Conservation (phyloP, 2,329 filamentous ascomycete species). For the Colletotrichum tropicale region DNA sequence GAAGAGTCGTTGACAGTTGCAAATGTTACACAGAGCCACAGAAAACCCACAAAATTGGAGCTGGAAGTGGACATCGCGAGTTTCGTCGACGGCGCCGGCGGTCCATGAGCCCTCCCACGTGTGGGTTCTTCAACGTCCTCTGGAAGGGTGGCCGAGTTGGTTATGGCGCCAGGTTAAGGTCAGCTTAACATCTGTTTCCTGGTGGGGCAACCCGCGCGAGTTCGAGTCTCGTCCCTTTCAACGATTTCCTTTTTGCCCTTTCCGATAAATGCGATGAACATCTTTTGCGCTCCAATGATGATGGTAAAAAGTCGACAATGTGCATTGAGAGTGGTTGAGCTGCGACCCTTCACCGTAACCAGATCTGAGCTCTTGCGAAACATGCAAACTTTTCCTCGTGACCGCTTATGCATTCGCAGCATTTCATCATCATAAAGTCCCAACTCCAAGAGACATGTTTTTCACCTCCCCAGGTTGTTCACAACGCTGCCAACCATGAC, state of each 20-base stretch:
- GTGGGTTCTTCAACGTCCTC: rapidly evolving
- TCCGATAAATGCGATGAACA: neutral
- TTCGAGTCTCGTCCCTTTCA: conserved; percentile 6
- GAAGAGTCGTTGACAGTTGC: neutral
- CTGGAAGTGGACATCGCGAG: neutral
- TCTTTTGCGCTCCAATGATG: neutral
- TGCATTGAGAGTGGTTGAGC: neutral
- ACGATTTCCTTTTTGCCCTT: neutral
- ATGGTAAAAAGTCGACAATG: neutral
- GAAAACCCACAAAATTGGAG: neutral
- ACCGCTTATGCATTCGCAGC: neutral
- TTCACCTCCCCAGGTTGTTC: conserved; percentile 54
- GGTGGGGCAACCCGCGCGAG: conserved; percentile 1
- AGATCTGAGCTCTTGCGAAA: too few species aligned
- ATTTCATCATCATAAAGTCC: neutral
- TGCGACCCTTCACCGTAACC: neutral
- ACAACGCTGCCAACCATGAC: conserved; percentile 92
- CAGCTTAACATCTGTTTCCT: neutral
- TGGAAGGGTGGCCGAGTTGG: conserved; percentile 4
- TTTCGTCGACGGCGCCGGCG: neutral
- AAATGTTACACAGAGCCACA: neutral
- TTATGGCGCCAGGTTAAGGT: conserved; percentile 4
- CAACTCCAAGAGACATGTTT: too few species aligned
- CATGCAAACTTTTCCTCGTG: neutral
- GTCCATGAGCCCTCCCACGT: neutral